Evolutionary conservation across 805 yeast genomes (phyloP).

Genomic region (Spathaspora passalidarum): DNA sequence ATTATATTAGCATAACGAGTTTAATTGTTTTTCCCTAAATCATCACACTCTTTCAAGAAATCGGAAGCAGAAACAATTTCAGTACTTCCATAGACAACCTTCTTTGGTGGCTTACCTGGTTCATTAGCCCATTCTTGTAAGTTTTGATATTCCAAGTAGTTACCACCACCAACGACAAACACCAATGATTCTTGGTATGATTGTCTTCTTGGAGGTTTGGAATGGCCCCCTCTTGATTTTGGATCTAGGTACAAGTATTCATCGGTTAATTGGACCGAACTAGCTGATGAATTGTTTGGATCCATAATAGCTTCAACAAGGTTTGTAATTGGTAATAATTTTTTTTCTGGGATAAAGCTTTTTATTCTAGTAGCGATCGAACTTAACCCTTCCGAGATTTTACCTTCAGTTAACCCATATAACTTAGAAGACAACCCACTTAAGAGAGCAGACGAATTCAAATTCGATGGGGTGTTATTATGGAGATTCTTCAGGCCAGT

Average conservation of each 20-base stretch:
- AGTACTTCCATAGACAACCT: conserved; percentile 85
- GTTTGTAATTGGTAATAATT: conserved; percentile 83
- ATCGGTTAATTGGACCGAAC: conserved; percentile 72
- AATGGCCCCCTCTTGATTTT: conserved; percentile 82
- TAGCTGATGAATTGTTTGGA: conserved; percentile 61
- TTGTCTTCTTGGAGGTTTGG: conserved; percentile 84
- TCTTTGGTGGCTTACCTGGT: conserved; percentile 36
- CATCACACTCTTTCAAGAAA: conserved; percentile 64
- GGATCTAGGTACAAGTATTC: conserved; percentile 92
- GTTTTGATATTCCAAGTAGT: conserved; percentile 89
- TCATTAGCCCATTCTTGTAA: conserved; percentile 78
- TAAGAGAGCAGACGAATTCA: conserved; percentile 56
- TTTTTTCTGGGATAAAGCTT: conserved; percentile 82
- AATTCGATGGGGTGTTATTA: conserved; percentile 28
- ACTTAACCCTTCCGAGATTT: conserved; percentile 84
- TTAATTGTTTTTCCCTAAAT: conserved; percentile 35
- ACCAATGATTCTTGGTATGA: conserved; percentile 79
- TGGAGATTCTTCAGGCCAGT: conserved; percentile 8
- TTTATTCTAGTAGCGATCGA: conserved; percentile 85
- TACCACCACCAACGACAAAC: conserved; percentile 96
- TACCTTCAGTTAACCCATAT: conserved; percentile 80
- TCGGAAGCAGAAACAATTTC: conserved; percentile 66
- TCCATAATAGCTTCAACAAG: conserved; percentile 91
- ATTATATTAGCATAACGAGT: not conserved
- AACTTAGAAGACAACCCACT: conserved; percentile 73